These are phyloP conservation scores for Leccinum broughii DNA, from an alignment of 768 basidiomycete species.

Conservation along the genomic window DNA sequence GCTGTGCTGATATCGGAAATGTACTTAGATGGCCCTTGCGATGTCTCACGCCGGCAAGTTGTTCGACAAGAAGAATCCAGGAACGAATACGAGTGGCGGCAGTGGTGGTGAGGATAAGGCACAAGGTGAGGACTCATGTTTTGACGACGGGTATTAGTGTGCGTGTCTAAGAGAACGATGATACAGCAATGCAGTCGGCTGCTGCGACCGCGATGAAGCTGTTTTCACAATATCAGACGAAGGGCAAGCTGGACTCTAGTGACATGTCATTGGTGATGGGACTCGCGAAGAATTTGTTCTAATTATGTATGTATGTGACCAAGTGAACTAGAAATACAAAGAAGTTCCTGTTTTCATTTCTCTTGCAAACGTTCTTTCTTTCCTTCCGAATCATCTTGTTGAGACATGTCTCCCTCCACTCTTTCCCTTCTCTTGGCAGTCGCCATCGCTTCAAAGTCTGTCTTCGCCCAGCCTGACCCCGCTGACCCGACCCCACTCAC, in stretches of 20 bases:
- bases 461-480: slow-evolving; percentile 36
- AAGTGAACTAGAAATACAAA: neutral
- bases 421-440: slow-evolving; percentile 41
- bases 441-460: slow-evolving; percentile 30
- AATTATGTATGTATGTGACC: neutral
- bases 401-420: slow-evolving; percentile 50
- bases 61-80: slow-evolving; percentile 34
- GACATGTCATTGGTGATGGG: slow-evolving; percentile 32
- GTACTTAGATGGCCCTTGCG: slow-evolving; percentile 27
- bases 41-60: slow-evolving; percentile 35
- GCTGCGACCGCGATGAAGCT: slow-evolving; percentile 33
- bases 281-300: slow-evolving; percentile 26
- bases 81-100: slow-evolving; percentile 6
- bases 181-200: slow-evolving; percentile 33
- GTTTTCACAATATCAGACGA: slow-evolving; percentile 24
- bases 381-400: neutral
- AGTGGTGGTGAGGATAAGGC: slow-evolving; percentile 18
- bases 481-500: slow-evolving; percentile 51
- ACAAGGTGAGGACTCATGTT: slow-evolving; percentile 21
- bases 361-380: no score
- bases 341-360: no score
- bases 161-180: neutral
- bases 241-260: slow-evolving; percentile 28
- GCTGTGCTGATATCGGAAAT: neutral
- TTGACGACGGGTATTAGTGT: neutral